Conservation (phyloP, 371 early-diverging fungal genomes). For the Globomyces sp. region DNA sequence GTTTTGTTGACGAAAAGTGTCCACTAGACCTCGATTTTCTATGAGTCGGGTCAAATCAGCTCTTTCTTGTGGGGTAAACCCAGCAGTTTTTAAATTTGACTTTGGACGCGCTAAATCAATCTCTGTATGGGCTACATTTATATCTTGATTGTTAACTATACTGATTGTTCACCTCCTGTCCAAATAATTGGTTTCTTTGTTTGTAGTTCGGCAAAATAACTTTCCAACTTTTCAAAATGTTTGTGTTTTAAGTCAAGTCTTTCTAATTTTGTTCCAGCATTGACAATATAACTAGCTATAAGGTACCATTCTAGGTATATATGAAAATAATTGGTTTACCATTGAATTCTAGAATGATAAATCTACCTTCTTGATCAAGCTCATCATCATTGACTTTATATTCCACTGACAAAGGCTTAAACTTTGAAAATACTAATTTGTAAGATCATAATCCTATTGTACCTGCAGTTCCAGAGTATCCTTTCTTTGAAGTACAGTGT, state of each 20-base stretch:
- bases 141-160: constrained; percentile 42
- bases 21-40: constrained; percentile 61
- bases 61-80: constrained; percentile 85
- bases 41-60: constrained; percentile 66
- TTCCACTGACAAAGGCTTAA: constrained; percentile 63
- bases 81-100: constrained; percentile 71
- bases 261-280: constrained; percentile 74
- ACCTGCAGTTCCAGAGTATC: constrained; percentile 74
- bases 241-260: constrained; percentile 63
- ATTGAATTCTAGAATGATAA: constrained; percentile 65
- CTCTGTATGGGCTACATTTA: constrained; percentile 85
- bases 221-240: constrained; percentile 50
- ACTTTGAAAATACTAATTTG: constrained; percentile 64
- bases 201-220: constrained; percentile 67
- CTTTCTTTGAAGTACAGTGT: constrained; percentile 61
- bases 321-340: background rate
- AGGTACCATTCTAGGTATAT: constrained; percentile 7
- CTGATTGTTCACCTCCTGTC: constrained; percentile 51
- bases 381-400: constrained; percentile 59
- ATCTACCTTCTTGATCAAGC: constrained; percentile 69
- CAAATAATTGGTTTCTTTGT: constrained; percentile 74
- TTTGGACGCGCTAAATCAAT: constrained; percentile 81
- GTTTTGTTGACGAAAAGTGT: constrained; percentile 74
- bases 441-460: too few species aligned
- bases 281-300: constrained; percentile 78